Conservation (phyloP, 495 filamentous ascomycete genomes). For the Achaetomiella virescens region DNA sequence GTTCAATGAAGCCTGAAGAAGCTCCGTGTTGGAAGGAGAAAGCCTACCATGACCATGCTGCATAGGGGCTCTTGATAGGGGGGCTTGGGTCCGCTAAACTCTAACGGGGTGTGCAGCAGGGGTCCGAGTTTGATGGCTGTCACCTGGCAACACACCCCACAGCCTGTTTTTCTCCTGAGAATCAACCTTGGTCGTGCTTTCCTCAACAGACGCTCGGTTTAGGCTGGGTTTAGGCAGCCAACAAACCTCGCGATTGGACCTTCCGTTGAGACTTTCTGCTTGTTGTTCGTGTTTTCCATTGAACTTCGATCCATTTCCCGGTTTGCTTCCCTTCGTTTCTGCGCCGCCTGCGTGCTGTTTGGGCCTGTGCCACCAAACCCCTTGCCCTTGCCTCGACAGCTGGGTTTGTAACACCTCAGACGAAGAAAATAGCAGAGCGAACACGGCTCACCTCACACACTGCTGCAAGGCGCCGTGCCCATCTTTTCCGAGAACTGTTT, state of each 20-base stretch:
- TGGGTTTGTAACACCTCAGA: slow-evolving; percentile 1
- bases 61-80: too few species aligned
- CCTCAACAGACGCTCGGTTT: not conserved
- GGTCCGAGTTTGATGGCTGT: too few species aligned
- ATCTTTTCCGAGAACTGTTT: slow-evolving; percentile 10
- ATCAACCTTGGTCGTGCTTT: too few species aligned
- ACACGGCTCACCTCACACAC: slow-evolving; percentile 3
- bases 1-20: too few species aligned
- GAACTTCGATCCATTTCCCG: not conserved
- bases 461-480: slow-evolving; percentile 17
- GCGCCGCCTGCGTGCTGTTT: not conserved
- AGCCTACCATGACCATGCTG: too few species aligned
- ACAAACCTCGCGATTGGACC: too few species aligned
- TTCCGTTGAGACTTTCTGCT: not conserved
- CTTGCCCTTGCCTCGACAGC: not conserved
- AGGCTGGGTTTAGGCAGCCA: not conserved
- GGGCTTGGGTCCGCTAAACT: too few species aligned
- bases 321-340: not conserved
- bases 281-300: not conserved
- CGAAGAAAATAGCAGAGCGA: slow-evolving; percentile 3
- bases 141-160: too few species aligned
- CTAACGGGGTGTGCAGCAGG: too few species aligned
- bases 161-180: too few species aligned
- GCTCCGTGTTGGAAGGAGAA: too few species aligned
- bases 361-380: not conserved